Conservation (phyloP, 1,284 basidiomycete genomes). For the Apiotrichum akiyoshidainum region DNA sequence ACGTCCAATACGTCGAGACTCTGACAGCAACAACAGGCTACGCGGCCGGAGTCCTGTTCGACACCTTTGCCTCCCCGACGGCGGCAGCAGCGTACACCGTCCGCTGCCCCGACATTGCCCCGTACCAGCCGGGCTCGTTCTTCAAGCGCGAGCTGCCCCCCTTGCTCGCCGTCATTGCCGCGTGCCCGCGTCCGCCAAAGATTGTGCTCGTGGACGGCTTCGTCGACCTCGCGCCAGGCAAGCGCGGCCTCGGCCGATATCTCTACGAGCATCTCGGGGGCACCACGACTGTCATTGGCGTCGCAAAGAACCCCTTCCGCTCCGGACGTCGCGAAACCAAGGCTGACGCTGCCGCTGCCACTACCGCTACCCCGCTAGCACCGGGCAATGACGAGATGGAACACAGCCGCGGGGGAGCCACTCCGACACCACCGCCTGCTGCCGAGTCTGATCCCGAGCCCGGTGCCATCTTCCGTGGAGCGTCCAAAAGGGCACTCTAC, state of each 20-base stretch:
- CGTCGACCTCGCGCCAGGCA: slow-evolving; percentile 2
- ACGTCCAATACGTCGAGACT: neutral
- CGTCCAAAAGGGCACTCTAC: slow-evolving; percentile 1
- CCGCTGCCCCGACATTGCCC: neutral
- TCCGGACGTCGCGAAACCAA: neutral
- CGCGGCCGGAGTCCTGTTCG: slow-evolving; percentile 4
- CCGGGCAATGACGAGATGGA: neutral
- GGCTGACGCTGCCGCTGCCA: no score
- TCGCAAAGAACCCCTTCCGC: slow-evolving; percentile 10
- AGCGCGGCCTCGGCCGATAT: slow-evolving; percentile 1
- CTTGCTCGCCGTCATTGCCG: neutral
- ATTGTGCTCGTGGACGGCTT: slow-evolving; percentile 7
- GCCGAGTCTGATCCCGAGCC: neutral
- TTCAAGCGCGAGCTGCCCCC: slow-evolving; percentile 10
- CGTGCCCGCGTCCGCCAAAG: neutral
- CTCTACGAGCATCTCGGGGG: neutral
- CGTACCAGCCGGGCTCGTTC: slow-evolving; percentile 2
- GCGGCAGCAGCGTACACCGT: neutral
- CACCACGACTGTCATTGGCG: neutral
- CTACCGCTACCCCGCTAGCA: no score
- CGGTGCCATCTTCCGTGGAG: slow-evolving; percentile 1
- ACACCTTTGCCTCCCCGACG: neutral
- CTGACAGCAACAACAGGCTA: neutral
- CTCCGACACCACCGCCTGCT: neutral
- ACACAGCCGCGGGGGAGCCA: neutral